Evolutionary conservation across 495 filamentous ascomycete genomes (phyloP).

Genomic region (Podospora tetraspora): DNA sequence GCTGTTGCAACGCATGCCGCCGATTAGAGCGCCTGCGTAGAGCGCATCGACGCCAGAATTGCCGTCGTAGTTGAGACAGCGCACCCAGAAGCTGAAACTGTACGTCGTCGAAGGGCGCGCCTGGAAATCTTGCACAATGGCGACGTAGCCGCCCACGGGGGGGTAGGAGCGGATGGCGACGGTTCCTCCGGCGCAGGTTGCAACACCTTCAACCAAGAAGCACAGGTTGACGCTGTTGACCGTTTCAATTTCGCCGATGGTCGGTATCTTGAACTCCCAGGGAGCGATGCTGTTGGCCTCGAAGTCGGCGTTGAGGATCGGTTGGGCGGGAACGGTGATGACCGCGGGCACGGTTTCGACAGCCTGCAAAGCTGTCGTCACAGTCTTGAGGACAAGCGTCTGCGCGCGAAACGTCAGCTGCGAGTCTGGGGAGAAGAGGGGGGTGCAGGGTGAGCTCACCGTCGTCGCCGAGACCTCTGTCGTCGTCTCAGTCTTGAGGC

Average conservation of each 20-base stretch:
- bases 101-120: conserved; percentile 19
- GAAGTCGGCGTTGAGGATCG: conserved; percentile 14
- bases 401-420: background rate
- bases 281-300: conserved; percentile 19
- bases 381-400: background rate
- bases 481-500: background rate
- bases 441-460: background rate
- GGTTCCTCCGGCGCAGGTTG: conserved; percentile 15
- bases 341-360: background rate
- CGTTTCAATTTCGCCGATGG: conserved; percentile 14
- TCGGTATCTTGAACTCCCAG: conserved; percentile 13
- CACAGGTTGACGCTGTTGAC: conserved; percentile 22
- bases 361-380: background rate
- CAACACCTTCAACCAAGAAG: background rate
- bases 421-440: background rate
- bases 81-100: conserved; percentile 14
- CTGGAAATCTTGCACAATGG: conserved; percentile 13
- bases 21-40: conserved; percentile 8
- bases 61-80: conserved; percentile 25
- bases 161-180: conserved; percentile 21
- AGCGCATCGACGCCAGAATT: conserved; percentile 6
- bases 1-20: background rate
- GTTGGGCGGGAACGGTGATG: conserved; percentile 12
- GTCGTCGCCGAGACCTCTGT: background rate
- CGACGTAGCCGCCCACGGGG: background rate